A percentile compares a stretch with the other conserved stretches of the same genome.
Conservation (phyloP, 129 eudicot genomes). For the Tagetes patula region DNA sequence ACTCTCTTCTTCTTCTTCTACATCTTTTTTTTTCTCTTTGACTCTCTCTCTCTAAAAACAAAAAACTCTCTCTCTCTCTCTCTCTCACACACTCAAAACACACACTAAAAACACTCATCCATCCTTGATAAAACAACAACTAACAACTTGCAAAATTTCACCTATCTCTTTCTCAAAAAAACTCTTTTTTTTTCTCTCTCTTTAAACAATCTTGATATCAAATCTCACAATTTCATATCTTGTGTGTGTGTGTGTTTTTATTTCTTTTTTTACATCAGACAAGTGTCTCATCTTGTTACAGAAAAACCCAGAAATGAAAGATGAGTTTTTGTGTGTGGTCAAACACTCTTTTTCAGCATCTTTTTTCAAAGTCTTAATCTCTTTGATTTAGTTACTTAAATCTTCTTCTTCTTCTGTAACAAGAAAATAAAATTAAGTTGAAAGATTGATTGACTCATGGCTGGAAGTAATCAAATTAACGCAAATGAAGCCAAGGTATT, state of each 20-base stretch:
- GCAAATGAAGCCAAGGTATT: slow-evolving; percentile 78
- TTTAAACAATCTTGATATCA: not conserved
- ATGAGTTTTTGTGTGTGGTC: slow-evolving; percentile 27
- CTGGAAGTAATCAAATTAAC: slow-evolving; percentile 82
- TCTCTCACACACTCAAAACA: slow-evolving; percentile 5
- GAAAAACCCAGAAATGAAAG: slow-evolving; percentile 24
- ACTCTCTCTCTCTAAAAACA: slow-evolving; percentile 22
- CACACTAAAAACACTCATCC: not conserved
- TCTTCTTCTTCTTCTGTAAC: slow-evolving; percentile 8
- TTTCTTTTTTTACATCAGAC: slow-evolving; percentile 40
- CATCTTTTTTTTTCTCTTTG: slow-evolving; percentile 21
- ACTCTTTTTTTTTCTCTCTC: slow-evolving; percentile 24
- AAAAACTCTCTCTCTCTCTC: not conserved
- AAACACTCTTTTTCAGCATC: slow-evolving; percentile 23
- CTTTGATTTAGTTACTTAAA: not conserved
- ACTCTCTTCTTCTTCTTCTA: slow-evolving; percentile 26
- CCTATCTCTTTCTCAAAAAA: not conserved
- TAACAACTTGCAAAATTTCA: not conserved
- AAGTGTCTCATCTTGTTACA: slow-evolving; percentile 43
- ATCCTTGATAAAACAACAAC: no score
- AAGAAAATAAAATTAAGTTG: not conserved
- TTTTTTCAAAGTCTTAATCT: slow-evolving; percentile 9
- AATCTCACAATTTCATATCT: slow-evolving; percentile 10
- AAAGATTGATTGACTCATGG: slow-evolving; percentile 42
- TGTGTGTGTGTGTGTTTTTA: not conserved